Evolutionary conservation across 805 yeast genomes (phyloP), one percentile per base, ranked within the genome.

Genomic region (Candida krabiensis): DNA sequence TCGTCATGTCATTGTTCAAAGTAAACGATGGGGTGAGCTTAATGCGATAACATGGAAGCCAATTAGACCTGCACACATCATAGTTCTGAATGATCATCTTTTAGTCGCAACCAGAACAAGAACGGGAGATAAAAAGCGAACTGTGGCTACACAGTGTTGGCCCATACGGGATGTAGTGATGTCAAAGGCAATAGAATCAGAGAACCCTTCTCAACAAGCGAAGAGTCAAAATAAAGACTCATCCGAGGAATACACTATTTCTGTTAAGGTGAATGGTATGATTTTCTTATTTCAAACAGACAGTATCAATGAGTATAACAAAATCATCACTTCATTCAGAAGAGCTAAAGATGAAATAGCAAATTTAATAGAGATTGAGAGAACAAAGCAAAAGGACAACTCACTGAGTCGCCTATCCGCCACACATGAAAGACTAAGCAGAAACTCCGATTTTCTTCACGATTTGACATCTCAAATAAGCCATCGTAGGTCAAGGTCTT

Each of bases 31-130:
- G 96, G 78, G 75, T 41, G 96, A 89, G 60, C 65, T 90, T 43
- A 89, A 88, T 53, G 78, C 84, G 2, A 89, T 93, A 0, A 87
- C 95, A 9, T 79, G 87, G 77, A 86, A 86, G 57, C 82, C 89
- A 1, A 69, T 82, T 23, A 80, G 84, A 48, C 81, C 87, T 2
- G 80, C 83, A 4, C 95, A 85, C 52, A 59, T 90, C 31, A 85
- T 86, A 52, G 61, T 90, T 7, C 67, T 90, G 49, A 89, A 84
- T 55, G 97, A 90, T 59, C 71, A 81, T 51, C 58, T 89, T 1
- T 62, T 90, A 40, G 69, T 90, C 26, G 96, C 96, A 0, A 71
- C 86, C 1, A 74, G 79, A 43, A 78, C 77, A 43, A 55, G 73
- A 28, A 55, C 69, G 36, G 55, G 56, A 30, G 55, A 53, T 44